phyloP scores from a whole-genome alignment of 2,329 filamentous ascomycete genomes.

The Boeremia lycopersici region DNA sequence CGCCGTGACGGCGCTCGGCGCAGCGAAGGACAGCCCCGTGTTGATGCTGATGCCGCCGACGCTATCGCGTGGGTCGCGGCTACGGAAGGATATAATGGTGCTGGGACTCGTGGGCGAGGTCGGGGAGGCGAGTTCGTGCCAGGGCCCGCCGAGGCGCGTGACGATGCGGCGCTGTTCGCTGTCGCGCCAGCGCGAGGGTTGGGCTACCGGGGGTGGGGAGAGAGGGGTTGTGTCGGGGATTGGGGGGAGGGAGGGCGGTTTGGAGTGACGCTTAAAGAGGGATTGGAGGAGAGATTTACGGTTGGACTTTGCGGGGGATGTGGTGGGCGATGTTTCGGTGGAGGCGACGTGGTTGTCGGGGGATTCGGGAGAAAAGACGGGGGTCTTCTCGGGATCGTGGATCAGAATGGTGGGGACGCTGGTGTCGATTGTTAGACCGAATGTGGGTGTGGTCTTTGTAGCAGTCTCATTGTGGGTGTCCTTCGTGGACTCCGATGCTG shows the following conservation, averaged over 20 bases:
- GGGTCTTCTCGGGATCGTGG: conserved; percentile 14
- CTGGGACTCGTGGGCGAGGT: conserved; percentile 7
- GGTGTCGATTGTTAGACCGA: conserved; percentile 12
- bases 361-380: conserved; percentile 2
- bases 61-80: conserved; percentile 3
- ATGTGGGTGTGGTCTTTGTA: background rate
- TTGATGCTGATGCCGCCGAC: conserved; percentile 7
- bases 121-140: conserved; percentile 17
- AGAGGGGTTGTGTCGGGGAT: conserved; percentile 5
- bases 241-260: background rate
- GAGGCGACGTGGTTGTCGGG: conserved; percentile 3
- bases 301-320: conserved; percentile 10
- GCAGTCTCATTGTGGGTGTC: background rate
- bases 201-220: conserved; percentile 11
- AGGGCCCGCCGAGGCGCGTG: conserved; percentile 28
- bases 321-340: background rate
- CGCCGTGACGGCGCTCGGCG: conserved; percentile 18
- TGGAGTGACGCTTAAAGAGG: conserved; percentile 11
- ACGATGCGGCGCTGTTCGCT: conserved; percentile 31
- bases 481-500: conserved; percentile 7
- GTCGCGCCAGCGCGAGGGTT: conserved; percentile 26
- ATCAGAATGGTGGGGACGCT: conserved; percentile 5
- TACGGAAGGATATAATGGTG: conserved; percentile 7
- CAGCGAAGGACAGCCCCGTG: conserved; percentile 11
- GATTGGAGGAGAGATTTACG: conserved; percentile 9